Base-by-base conservation (phyloP, 1,139 yeast species). In the Geotrichum bryndzae region DNA sequence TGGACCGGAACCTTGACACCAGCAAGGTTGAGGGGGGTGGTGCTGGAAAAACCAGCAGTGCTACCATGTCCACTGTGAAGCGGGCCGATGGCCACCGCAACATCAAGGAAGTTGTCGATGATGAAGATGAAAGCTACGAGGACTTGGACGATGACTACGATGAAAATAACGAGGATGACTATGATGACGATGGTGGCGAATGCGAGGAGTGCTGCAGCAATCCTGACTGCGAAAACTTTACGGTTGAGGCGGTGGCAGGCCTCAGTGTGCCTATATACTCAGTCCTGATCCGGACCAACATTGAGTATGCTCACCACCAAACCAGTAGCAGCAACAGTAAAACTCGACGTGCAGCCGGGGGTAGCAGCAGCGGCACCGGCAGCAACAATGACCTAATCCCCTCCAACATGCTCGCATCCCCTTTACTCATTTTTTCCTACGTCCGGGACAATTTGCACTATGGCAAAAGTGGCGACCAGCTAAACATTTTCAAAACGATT, bases 31-130 rank as follows among this genome's bases (percentile, higher is more conserved):
- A 18, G 18, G 18, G 18, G 18, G 18, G 8, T 41, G 22, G 48
- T n/a, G 10, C 5, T 41, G 10, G 23, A 10, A 41, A 41, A 8
- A 41, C n/a, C n/a, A n/a, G 18, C 48, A 41, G n/a, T n/a, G 3
- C 22, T 18, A 8, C 48, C 5, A 10, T 11, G n/a, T 41, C 13
- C 13, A n/a, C 4, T 7, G 48, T 8, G 23, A 41, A 18, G 10
- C 48, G 18, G 22, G 22, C 2, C 22, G 48, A 41, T n/a, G 22
- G 10, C 48, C 10, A 23, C n/a, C 48, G 48, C 18, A 41, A 53
- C 15, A 53, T 33, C n/a, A 68, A 62, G 13, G 69, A 65, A 18
- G 68, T 63, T 5, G 69, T 58, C 1, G 69, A 64, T 18, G 66
- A 29, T 3, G 71, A 64, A 1, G 67, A 61, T 7, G 67, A 63